Evolutionary conservation across 148 eudicot genomes (phyloP).

Genomic region (Beta vulgaris): DNA sequence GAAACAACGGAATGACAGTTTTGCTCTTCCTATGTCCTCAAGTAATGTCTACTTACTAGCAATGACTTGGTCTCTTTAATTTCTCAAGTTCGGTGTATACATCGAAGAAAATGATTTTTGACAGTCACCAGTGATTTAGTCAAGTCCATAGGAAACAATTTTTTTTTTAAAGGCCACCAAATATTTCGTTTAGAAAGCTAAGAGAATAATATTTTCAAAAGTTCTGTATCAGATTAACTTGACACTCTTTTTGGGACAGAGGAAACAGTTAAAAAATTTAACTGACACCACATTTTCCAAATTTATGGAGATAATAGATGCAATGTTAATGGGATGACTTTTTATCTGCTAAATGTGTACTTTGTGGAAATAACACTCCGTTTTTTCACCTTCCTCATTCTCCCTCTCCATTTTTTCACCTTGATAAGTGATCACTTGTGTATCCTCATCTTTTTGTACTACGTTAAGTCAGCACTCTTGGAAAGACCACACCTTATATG

Average conservation of each 20-base stretch:
- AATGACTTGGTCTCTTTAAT: not conserved
- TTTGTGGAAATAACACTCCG: not conserved
- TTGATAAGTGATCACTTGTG: slow-evolving; percentile 1
- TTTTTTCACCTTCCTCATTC: not conserved
- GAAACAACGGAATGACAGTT: not conserved
- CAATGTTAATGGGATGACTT: not conserved
- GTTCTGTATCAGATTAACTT: not conserved
- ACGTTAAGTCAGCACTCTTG: not conserved
- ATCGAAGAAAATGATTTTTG: too few relatives aligned
- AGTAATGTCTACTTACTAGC: not conserved
- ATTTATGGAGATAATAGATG: not conserved
- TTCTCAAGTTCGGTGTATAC: too few relatives aligned
- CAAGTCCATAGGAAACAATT: not conserved
- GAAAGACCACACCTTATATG: not conserved
- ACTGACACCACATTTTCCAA: not conserved
- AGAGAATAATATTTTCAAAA: not conserved
- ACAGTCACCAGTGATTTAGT: not conserved
- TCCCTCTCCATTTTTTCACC: not conserved
- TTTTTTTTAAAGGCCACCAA: too few relatives aligned
- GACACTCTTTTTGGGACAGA: not conserved
- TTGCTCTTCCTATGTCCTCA: not conserved
- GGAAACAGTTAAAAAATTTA: not conserved
- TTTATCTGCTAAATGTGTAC: not conserved
- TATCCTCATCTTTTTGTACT: not conserved
- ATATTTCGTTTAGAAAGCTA: not conserved